Base-by-base conservation (phyloP, 495 filamentous ascomycete species). In the Corynascus novoguineensis region DNA sequence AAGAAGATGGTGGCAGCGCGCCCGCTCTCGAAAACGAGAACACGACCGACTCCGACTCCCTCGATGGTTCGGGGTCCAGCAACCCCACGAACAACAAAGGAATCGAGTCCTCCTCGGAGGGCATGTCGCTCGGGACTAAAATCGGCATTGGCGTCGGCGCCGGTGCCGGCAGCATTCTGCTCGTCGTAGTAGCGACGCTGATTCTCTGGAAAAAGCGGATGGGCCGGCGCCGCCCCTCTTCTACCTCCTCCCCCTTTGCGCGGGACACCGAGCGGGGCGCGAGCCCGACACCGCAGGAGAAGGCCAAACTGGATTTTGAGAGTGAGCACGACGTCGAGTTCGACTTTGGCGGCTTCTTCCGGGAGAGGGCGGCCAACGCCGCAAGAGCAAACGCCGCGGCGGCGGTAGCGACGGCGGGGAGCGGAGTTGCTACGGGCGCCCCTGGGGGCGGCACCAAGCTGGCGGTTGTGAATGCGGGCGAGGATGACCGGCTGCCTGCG, bases 321-420 rank as follows among this genome's bases (percentile, higher is more conserved):
- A 63, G 57, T 58, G 64, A 61, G 38, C 66, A 69, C 21, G 58
- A 67, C 17, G 58, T 64, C 27, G 54, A 61, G 53, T 54, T 69
- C 31, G 66, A 69, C 22, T 64, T 67, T 63, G 61, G 63, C 46
- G 32, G 27, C 5, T 52, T 64, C 58, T 53, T 54, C 21, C 14
- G 55, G 15, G 45, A 48, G 27, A 15, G 28, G 24, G 14, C 5
- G 17, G 12, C n/a, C n/a, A n/a, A n/a, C n/a, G n/a, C n/a, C n/a
- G n/a, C n/a, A n/a, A n/a, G 5, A 24, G 22, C 11, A 24, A 24
- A 11, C 5, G 22, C 0, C 7, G 41, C 22, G 41, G 41, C 5
- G 41, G 21, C 9, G 22, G 14, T 1, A 25, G 12, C 8, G 24
- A 5, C 19, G 42, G 8, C 12, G 21, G 10, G 28, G 14, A 15